Base-by-base conservation (phyloP, 805 yeast species). In the Spathaspora girioi region DNA sequence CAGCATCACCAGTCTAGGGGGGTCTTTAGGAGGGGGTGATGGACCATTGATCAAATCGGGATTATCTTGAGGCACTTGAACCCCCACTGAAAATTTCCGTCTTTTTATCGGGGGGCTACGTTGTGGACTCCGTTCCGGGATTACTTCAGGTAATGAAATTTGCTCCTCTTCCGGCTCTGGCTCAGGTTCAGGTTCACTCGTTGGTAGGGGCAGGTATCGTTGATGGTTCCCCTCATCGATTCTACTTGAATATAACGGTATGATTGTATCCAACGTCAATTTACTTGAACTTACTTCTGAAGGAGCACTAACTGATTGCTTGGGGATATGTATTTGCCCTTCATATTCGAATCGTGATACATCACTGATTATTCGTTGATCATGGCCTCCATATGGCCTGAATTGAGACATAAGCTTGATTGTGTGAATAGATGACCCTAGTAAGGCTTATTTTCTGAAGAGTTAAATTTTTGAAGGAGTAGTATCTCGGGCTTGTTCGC, bases 271-370 rank as follows among this genome's bases (percentile, higher is more conserved):
- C 20, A 54, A 26, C 7, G 69, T 53, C 26, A 43, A 18, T 46
- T 40, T 49, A 42, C 53, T 56, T 38, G 43, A 45, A 44, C 43
- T 31, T 12, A 46, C 44, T 11, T 42, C 54, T 46, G 67, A 59
- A 1, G 74, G 73, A 7, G 68, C 27, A 23, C 15, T 18, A 6
- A 19, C 7, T 9, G 43, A n/a, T 23, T 11, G 26, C 18, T 23
- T 10, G 26, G 4, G 26, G n/a, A 42, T n/a, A n/a, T n/a, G n/a
- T n/a, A n/a, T n/a, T n/a, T n/a, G n/a, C n/a, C 54, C 54, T 23
- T 65, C 68, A 48, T 57, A 63, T 35, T 69, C 69, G 48, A 70
- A 71, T 8, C 75, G 58, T 17, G 73, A 64, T 9, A 59, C 49
- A 51, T 69, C 74, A 51, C 71, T 62, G 9, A 66, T 65, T 12